phyloP scores from a whole-genome alignment of 1,139 yeast genomes.

The Hyphopichia khmerensis region DNA sequence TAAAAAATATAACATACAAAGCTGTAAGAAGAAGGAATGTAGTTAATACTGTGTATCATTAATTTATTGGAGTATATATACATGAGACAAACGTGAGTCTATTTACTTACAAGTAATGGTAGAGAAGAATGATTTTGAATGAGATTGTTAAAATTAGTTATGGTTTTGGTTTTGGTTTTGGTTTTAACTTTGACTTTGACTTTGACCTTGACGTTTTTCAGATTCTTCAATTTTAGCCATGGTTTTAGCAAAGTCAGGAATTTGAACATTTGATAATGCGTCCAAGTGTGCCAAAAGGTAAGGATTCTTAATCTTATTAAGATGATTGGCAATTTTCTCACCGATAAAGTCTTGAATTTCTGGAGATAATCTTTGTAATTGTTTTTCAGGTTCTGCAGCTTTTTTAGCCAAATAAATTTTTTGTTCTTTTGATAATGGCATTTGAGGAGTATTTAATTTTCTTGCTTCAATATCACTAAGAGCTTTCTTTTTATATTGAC shows the following conservation, averaged over 20 bases:
- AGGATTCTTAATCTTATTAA: constrained; percentile 42
- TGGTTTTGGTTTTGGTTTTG: too few relatives aligned
- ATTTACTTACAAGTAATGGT: not conserved
- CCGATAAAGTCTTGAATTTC: constrained; percentile 75
- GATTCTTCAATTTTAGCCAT: constrained; percentile 15
- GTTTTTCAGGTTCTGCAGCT: constrained; percentile 45
- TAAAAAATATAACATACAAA: constrained; percentile 1
- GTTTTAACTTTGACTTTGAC: too few relatives aligned
- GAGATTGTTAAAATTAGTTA: too few relatives aligned
- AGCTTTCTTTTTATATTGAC: constrained; percentile 55
- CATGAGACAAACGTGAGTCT: constrained; percentile 1
- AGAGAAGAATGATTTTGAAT: not conserved
- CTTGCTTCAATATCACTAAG: constrained; percentile 63
- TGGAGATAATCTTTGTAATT: constrained; percentile 53
- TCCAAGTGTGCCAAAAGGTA: constrained; percentile 41
- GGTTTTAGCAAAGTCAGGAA: constrained; percentile 35
- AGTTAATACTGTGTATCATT: not conserved
- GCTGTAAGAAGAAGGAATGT: too few relatives aligned
- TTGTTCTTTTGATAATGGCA: constrained; percentile 74
- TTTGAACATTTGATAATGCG: constrained; percentile 28
- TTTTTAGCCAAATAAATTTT: constrained; percentile 62
- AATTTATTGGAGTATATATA: constrained; percentile 3
- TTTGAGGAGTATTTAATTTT: constrained; percentile 64
- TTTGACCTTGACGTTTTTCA: constrained; percentile 1
- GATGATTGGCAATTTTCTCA: constrained; percentile 57